Evolutionary conservation across 2,329 filamentous ascomycete genomes (phyloP).

Genomic region (Dactylonectria macrodidyma): DNA sequence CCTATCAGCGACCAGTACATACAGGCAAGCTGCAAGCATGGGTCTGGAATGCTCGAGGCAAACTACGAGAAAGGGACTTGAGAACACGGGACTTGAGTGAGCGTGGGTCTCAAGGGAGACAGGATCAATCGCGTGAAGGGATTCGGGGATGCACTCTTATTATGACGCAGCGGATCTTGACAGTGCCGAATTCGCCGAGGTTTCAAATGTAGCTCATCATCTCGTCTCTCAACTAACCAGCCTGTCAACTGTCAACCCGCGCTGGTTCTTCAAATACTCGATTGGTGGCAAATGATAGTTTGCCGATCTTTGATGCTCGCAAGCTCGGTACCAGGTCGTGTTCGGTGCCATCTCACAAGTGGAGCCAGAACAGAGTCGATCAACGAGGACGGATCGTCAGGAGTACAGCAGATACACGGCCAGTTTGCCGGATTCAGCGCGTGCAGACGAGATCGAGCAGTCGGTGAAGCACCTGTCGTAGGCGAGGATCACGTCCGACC

Average conservation of each 20-base stretch:
- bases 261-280: slow-evolving; percentile 11
- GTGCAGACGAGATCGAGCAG: slow-evolving; percentile 6
- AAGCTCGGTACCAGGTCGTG: neutral
- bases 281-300: slow-evolving; percentile 32
- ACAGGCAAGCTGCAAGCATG: neutral
- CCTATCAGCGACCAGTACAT: neutral
- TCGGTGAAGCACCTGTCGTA: slow-evolving; percentile 4
- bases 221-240: neutral
- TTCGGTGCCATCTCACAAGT: slow-evolving; percentile 19
- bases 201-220: slow-evolving; percentile 22
- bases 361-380: slow-evolving; percentile 33
- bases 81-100: neutral
- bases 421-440: slow-evolving; percentile 29
- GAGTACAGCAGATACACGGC: slow-evolving; percentile 26
- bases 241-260: neutral
- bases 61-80: neutral
- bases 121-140: neutral
- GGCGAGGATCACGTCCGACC: neutral
- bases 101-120: neutral
- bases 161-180: slow-evolving; percentile 10
- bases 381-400: slow-evolving; percentile 33
- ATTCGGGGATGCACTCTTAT: neutral
- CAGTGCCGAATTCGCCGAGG: slow-evolving; percentile 11
- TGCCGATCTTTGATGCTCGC: slow-evolving; percentile 37
- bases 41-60: neutral